Base-by-base conservation (phyloP, 2,329 filamentous ascomycete genomes). In the Dendryphion nanum region DNA sequence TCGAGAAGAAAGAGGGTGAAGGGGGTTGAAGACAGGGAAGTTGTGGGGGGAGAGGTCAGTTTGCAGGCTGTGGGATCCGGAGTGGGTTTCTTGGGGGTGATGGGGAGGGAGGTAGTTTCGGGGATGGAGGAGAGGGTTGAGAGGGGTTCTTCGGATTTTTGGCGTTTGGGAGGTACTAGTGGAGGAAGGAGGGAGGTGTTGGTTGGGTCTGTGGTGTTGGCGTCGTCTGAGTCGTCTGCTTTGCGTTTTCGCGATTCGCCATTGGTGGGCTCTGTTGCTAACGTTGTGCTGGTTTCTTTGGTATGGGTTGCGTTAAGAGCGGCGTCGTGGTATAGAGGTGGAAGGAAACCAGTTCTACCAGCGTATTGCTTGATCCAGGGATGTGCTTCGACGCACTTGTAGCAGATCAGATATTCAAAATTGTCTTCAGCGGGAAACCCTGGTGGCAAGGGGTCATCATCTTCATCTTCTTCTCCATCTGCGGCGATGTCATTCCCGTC, bases 341-440 rank as follows among this genome's bases (percentile, higher is more conserved):
- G 74, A 0, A 97, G 72, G 56, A 98, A 97, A 0, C 90, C 89
- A 1, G 79, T 60, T 0, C 86, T 79, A 2, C 85, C 85, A 5
- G 87, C 89, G 60, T 97, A 97, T 47, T 76, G 75, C 69, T 91
- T 94, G 63, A 97, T 84, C 93, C 93, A 98, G 0, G 89, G 87
- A 52, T 89, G 81, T 1, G 89, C 81, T 28, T 90, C 82, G 12
- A 95, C 78, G 53, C 93, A 98, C 61, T 95, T 94, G 72, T 93
- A 95, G 72, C 93, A 98, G 24, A 98, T 77, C 56, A 97, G 85
- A 18, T 84, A 81, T 37, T 94, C 89, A 49, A 98, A 98, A 19
- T 85, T 82, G 18, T 95, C 89, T 54, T 97, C 91, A 0, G 77
- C 75, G 0, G 93, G 93, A 51, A 98, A 98, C 1, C 89, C 89